These are phyloP conservation scores for Plasmodium malariae DNA, from an alignment of 169 alveolate species.

Conservation along the genomic window DNA sequence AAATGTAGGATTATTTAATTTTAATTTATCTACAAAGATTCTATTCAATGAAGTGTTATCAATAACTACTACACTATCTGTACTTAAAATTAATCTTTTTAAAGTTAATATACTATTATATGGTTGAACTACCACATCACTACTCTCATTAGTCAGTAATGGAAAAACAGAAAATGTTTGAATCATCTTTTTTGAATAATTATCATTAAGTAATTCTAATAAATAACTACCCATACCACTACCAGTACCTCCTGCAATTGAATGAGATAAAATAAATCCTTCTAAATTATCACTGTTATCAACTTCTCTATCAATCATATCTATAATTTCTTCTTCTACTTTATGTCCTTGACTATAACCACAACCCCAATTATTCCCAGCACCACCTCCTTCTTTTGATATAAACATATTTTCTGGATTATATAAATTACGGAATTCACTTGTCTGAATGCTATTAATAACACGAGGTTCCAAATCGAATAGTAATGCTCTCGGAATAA, in stretches of 20 bases:
- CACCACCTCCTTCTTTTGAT: slow-evolving; percentile 99
- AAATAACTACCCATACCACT: slow-evolving; percentile 99
- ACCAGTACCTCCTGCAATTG: slow-evolving; percentile 99
- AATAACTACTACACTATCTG: slow-evolving; percentile 98
- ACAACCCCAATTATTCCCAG: slow-evolving; percentile 99
- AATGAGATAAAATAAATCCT: slow-evolving; percentile 98
- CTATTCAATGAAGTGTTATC: slow-evolving; percentile 98
- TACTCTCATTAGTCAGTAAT: slow-evolving; percentile 91
- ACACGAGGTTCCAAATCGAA: slow-evolving; percentile 99
- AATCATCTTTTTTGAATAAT: slow-evolving; percentile 93
- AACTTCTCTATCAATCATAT: slow-evolving; percentile 99
- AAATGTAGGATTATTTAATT: slow-evolving; percentile 82
- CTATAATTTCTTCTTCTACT: slow-evolving; percentile 96
- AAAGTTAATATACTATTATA: slow-evolving; percentile 96
- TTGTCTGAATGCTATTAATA: slow-evolving; percentile 84
- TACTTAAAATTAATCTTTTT: slow-evolving; percentile 91
- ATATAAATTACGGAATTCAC: slow-evolving; percentile 92
- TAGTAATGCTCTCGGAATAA: slow-evolving; percentile 96
- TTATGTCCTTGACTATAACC: slow-evolving; percentile 96
- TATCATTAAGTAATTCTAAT: slow-evolving; percentile 96
- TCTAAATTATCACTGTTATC: slow-evolving; percentile 99
- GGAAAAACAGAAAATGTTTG: slow-evolving; percentile 95
- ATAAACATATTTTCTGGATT: slow-evolving; percentile 98
- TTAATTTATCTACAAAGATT: slow-evolving; percentile 96
- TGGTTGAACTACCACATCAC: slow-evolving; percentile 99